Conservation (phyloP, 2,329 filamentous ascomycete species). For the Teratosphaeria epicoccoides region DNA sequence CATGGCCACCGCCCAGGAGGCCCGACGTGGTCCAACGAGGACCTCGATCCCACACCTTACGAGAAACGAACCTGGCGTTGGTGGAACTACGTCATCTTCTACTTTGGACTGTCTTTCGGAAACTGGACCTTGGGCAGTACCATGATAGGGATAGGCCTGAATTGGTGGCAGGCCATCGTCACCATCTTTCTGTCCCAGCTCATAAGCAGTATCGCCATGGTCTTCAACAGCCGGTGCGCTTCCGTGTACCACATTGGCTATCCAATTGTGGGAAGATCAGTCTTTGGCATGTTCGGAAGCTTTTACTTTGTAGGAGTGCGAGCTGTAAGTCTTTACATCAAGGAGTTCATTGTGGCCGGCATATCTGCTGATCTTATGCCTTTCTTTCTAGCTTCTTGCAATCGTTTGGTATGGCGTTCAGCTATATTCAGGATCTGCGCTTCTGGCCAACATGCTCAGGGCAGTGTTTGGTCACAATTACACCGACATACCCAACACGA, state of each 20-base stretch:
- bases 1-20: conserved; percentile 7
- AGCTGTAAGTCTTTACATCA: conserved; percentile 14
- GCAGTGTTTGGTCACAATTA: conserved; percentile 31
- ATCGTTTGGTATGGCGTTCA: conserved; percentile 11
- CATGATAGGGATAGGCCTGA: conserved; percentile 34
- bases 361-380: background rate
- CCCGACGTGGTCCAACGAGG: conserved; percentile 17
- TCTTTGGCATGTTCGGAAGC: conserved; percentile 34
- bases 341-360: background rate
- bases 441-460: conserved; percentile 19
- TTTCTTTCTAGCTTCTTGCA: background rate
- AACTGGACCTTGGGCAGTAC: conserved; percentile 33
- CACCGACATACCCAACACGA: conserved; percentile 23
- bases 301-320: conserved; percentile 36
- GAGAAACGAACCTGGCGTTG: conserved; percentile 32
- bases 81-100: conserved; percentile 33
- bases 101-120: conserved; percentile 30
- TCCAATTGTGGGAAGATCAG: conserved; percentile 28
- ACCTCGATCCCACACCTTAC: conserved; percentile 29
- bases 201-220: conserved; percentile 34
- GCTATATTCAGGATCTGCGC: conserved; percentile 15
- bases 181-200: conserved; percentile 36
- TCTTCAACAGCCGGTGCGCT: conserved; percentile 36
- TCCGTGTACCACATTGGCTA: conserved; percentile 26
- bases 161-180: conserved; percentile 36